Percentiles rank a stretch among this genome's conserved stretches.
Conservation (phyloP, 305 asterid species). For the Fraxinus velutina region DNA sequence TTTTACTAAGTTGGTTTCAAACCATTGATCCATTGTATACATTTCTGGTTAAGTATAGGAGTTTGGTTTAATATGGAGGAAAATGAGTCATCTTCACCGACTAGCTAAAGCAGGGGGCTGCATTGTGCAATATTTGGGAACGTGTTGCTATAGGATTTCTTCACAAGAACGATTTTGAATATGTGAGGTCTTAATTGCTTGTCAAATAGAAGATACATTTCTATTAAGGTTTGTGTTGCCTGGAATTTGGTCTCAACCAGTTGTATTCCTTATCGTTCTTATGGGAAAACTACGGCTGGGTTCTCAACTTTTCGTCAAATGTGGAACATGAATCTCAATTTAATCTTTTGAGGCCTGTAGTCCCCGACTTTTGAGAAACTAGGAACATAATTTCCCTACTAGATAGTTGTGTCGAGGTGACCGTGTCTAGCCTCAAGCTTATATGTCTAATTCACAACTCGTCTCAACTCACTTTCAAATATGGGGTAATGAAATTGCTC, state of each 20-base stretch:
- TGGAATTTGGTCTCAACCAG: background rate
- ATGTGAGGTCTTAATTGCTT: background rate
- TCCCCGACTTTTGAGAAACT: background rate
- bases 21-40: background rate
- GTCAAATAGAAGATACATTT: background rate
- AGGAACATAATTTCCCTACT: background rate
- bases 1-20: background rate
- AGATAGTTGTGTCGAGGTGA: background rate
- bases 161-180: background rate
- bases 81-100: background rate
- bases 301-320: background rate
- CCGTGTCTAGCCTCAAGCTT: background rate
- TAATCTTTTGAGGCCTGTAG: background rate
- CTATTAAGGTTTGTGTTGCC: background rate
- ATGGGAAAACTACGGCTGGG: background rate
- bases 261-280: background rate
- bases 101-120: background rate
- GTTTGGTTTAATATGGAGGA: background rate
- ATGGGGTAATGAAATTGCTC: background rate
- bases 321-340: background rate
- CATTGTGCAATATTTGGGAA: background rate
- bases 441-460: background rate
- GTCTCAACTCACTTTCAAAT: background rate
- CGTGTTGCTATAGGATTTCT: background rate
- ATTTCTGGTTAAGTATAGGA: background rate